Evolutionary conservation across 768 basidiomycete species (phyloP), one percentile per base, ranked within the genome.

Genomic region (Tremella fuciformis): DNA sequence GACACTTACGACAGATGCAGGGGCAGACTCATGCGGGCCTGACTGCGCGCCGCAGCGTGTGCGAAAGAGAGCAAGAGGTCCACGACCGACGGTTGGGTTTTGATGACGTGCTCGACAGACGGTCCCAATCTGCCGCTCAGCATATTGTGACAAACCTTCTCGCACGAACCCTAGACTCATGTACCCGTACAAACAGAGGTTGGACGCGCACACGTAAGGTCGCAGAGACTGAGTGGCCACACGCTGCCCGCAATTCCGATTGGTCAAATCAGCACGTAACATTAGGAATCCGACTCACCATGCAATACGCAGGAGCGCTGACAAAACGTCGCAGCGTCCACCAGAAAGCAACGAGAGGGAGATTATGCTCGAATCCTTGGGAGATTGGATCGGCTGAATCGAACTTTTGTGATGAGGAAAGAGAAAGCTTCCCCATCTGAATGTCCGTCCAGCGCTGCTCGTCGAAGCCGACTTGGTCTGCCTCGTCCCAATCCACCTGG

Each of bases 51-150:
- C 21, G 67, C 60, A 19, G 51, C 48, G 25, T 70, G 59, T 13
- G 68, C 68, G 21, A 70, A 64, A 16, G 62, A 61, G 7, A 70
- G 47, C 0, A 70, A 56, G 15, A 70, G 18, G 34, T 70, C 68
- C 3, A 70, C 68, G 6, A 70, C 68, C 1, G 50, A 58, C n/a
- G 68, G 63, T 29, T 70, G 62, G 0, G 59, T 64, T 13, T 57
- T 49, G 26, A 70, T 70, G 2, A 55, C 56, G 46, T 70, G 63
- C 37, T 66, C 63, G 25, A 70, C 48, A 2, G 68, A 70, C 2
- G 68, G 68, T 25, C 68, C 68, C 1, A 70, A 50, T 3, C 55
- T 55, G 25, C 19, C 41, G 19, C 15, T 25, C 3, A 24, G 29
- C 19, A 21, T 6, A 18, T 3, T 8, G 22, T 25, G 13, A 16